Conservation (phyloP, 1,284 basidiomycete species). For the Moniliella sp. region DNA sequence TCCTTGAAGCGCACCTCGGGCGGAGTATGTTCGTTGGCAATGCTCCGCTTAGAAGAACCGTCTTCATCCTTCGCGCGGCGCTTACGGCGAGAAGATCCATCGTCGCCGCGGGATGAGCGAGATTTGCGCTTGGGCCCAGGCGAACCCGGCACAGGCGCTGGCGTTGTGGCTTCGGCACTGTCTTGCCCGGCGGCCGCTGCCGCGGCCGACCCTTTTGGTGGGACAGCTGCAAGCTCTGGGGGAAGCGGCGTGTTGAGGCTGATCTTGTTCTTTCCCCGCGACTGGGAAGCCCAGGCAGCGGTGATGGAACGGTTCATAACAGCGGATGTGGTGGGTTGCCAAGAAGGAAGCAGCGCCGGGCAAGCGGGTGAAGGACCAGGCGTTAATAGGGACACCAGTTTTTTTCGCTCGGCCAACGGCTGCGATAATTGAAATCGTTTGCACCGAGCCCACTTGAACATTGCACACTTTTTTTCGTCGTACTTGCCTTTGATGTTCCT, state of each 20-base stretch:
- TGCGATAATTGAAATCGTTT: too few relatives aligned
- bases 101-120: slow-evolving; percentile 9
- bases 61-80: slow-evolving; percentile 8
- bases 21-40: slow-evolving; percentile 17
- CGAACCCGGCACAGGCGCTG: neutral
- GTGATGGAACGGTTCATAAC: slow-evolving; percentile 27
- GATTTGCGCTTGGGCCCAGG: slow-evolving; percentile 15
- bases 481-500: too few relatives aligned
- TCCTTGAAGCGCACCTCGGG: slow-evolving; percentile 55
- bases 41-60: slow-evolving; percentile 4
- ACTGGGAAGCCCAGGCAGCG: slow-evolving; percentile 10
- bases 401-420: too few relatives aligned
- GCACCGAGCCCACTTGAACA: too few relatives aligned
- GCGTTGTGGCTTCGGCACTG: neutral
- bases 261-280: slow-evolving; percentile 14
- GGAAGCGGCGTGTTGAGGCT: slow-evolving; percentile 16
- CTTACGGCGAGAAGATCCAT: slow-evolving; percentile 3
- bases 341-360: too few relatives aligned
- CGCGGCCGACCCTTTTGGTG: slow-evolving; percentile 16
- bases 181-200: slow-evolving; percentile 10
- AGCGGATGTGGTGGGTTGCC: too few relatives aligned
- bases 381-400: too few relatives aligned
- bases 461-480: too few relatives aligned
- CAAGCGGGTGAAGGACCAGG: too few relatives aligned
- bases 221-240: slow-evolving; percentile 2